Conservation (phyloP, 2,329 filamentous ascomycete genomes). For the Sclerotinia nivalis region DNA sequence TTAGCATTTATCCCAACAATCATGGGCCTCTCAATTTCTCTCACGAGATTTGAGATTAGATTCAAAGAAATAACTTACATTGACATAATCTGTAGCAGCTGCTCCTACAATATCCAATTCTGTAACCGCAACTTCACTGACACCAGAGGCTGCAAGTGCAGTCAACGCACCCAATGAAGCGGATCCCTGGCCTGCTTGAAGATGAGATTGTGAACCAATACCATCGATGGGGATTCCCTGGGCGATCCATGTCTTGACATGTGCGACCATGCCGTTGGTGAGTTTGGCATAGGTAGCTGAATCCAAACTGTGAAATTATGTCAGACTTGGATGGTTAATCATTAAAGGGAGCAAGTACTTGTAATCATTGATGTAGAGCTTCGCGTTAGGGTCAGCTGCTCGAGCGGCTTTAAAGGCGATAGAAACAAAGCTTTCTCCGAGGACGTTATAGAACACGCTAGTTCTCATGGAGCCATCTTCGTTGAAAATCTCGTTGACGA, state of each 20-base stretch:
- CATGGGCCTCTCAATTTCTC: too few relatives aligned
- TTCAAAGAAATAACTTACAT: constrained; percentile 23
- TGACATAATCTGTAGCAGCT: constrained; percentile 26
- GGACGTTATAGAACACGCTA: constrained; percentile 63
- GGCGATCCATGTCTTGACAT: constrained; percentile 64
- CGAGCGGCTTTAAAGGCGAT: constrained; percentile 71
- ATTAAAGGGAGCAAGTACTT: constrained; percentile 50
- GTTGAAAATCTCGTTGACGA: constrained; percentile 65
- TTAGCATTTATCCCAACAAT: neutral
- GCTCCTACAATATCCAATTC: constrained; percentile 57
- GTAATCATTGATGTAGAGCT: constrained; percentile 76
- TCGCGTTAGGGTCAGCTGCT: constrained; percentile 64
- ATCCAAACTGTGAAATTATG: constrained; percentile 58
- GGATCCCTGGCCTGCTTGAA: constrained; percentile 25
- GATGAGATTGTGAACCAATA: constrained; percentile 45
- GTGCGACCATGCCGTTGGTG: constrained; percentile 52
- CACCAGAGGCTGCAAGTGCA: constrained; percentile 49
- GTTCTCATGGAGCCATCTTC: constrained; percentile 36
- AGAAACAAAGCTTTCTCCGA: constrained; percentile 68
- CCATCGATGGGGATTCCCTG: constrained; percentile 65
- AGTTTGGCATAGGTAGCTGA: constrained; percentile 60
- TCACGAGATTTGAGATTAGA: too few relatives aligned
- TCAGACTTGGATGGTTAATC: neutral
- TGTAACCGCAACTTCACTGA: constrained; percentile 59
- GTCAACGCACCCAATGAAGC: constrained; percentile 26